These are phyloP conservation scores for Salix koriyanagi DNA, from an alignment of 345 rosid species.

Conservation along the genomic window DNA sequence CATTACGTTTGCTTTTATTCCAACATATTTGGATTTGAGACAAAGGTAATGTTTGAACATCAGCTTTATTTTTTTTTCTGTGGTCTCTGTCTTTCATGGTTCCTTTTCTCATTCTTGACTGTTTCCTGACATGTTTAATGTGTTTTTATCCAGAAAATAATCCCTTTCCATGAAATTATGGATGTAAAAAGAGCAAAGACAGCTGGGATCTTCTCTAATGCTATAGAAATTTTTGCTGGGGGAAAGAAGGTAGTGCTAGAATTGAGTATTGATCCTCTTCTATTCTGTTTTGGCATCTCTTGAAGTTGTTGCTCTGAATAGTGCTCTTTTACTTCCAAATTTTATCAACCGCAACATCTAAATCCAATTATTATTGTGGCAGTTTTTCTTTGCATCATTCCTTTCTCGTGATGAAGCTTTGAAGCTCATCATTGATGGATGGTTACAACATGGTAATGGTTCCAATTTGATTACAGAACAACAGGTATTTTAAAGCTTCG, in stretches of 20 bases:
- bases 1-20: slow-evolving; percentile 88
- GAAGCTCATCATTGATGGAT: slow-evolving; percentile 57
- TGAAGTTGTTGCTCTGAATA: slow-evolving; percentile 1
- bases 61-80: background rate
- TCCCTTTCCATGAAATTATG: slow-evolving; percentile 62
- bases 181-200: slow-evolving; percentile 88
- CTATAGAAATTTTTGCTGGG: slow-evolving; percentile 81
- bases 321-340: slow-evolving; percentile 9
- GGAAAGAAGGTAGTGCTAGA: slow-evolving; percentile 63
- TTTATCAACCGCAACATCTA: slow-evolving; percentile 19
- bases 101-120: slow-evolving; percentile 10
- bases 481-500: slow-evolving; percentile 39
- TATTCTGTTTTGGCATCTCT: slow-evolving; percentile 9
- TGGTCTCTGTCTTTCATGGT: slow-evolving; percentile 2
- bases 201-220: slow-evolving; percentile 92
- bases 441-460: slow-evolving; percentile 42
- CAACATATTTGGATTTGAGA: slow-evolving; percentile 98
- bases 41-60: slow-evolving; percentile 58
- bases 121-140: slow-evolving; percentile 11
- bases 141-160: slow-evolving; percentile 57
- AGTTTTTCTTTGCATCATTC: slow-evolving; percentile 71
- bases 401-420: slow-evolving; percentile 68
- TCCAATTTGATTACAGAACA: slow-evolving; percentile 33
- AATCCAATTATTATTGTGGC: slow-evolving; percentile 30
- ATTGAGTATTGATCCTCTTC: slow-evolving; percentile 2